A percentile compares a stretch with the other conserved stretches of the same genome.
phyloP scores from a whole-genome alignment of 805 yeast species.

The Naumovozyma castellii region DNA sequence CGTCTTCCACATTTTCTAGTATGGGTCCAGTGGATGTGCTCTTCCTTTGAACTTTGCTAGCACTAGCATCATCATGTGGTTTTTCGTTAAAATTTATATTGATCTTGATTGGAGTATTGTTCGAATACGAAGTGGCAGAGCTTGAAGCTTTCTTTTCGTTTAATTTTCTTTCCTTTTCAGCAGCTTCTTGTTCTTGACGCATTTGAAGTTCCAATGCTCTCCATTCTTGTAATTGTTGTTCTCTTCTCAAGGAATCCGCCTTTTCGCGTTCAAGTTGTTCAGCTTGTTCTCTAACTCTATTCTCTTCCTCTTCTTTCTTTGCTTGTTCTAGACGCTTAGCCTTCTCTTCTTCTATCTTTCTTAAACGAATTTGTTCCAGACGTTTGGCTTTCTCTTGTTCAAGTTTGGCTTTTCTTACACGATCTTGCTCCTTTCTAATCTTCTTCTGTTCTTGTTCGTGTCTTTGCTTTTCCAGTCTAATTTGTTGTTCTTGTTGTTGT shows the following conservation, averaged over 20 bases:
- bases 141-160: background rate
- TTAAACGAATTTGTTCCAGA: too few relatives aligned
- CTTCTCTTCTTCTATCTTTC: slow-evolving; percentile 1
- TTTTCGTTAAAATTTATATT: background rate
- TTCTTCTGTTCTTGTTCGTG: slow-evolving; percentile 1
- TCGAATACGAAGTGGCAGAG: too few relatives aligned
- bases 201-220: background rate
- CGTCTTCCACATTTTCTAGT: slow-evolving; percentile 30
- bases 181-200: background rate
- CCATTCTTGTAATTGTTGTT: slow-evolving; percentile 1
- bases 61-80: too few relatives aligned
- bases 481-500: background rate
- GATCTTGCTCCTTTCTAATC: slow-evolving; percentile 3
- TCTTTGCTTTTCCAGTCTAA: slow-evolving; percentile 1
- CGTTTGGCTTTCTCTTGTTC: background rate
- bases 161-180: background rate
- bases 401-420: slow-evolving; percentile 2
- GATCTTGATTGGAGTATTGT: background rate
- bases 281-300: background rate
- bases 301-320: background rate
- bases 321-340: background rate
- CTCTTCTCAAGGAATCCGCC: slow-evolving; percentile 7
- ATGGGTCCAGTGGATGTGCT: slow-evolving; percentile 12
- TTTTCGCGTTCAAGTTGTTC: slow-evolving; percentile 3
- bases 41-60: background rate